These are phyloP conservation scores for Sphagnum tenellum DNA, from an alignment of 225 moss, liverwort and hornwort species.

Conservation along the genomic window DNA sequence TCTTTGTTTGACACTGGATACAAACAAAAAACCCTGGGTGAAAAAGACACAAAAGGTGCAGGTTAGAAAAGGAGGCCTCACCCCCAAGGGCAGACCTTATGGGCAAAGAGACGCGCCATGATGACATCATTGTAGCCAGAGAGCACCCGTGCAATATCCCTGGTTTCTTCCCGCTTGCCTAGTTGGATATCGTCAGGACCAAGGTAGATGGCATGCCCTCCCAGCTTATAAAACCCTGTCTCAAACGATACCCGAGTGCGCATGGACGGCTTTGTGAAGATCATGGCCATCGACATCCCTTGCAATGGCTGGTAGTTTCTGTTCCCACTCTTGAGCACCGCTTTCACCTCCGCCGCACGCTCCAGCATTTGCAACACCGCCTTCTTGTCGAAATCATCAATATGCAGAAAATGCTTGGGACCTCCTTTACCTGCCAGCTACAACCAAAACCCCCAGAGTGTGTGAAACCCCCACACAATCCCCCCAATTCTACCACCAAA, in stretches of 20 bases:
- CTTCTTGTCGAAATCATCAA: conserved; percentile 81
- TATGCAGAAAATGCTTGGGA: conserved; percentile 72
- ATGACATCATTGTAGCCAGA: conserved; percentile 86
- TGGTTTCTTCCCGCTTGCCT: conserved; percentile 92
- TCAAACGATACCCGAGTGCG: conserved; percentile 95
- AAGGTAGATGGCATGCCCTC: conserved; percentile 86
- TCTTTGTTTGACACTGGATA: not conserved
- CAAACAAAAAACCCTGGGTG: not conserved
- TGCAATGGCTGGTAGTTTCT: conserved; percentile 73
- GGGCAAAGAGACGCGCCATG: conserved; percentile 95
- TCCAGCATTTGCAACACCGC: conserved; percentile 63
- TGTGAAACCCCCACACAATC: too few relatives aligned
- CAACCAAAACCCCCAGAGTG: too few relatives aligned
- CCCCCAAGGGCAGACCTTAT: conserved; percentile 42
- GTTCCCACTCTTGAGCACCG: conserved; percentile 68
- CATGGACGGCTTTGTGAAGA: conserved; percentile 96
- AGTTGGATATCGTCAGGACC: conserved; percentile 95
- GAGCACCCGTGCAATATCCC: conserved; percentile 90
- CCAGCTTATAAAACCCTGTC: conserved; percentile 82
- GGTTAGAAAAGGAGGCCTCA: conserved; percentile 3
- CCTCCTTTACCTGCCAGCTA: conserved; percentile 28
- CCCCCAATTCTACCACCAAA: too few relatives aligned
- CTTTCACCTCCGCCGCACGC: conserved; percentile 76
- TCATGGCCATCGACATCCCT: conserved; percentile 93
- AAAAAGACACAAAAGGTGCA: not conserved